These are phyloP conservation scores for Micromonas pusilla DNA, from an alignment of 139 green algal genomes.

Conservation along the genomic window DNA sequence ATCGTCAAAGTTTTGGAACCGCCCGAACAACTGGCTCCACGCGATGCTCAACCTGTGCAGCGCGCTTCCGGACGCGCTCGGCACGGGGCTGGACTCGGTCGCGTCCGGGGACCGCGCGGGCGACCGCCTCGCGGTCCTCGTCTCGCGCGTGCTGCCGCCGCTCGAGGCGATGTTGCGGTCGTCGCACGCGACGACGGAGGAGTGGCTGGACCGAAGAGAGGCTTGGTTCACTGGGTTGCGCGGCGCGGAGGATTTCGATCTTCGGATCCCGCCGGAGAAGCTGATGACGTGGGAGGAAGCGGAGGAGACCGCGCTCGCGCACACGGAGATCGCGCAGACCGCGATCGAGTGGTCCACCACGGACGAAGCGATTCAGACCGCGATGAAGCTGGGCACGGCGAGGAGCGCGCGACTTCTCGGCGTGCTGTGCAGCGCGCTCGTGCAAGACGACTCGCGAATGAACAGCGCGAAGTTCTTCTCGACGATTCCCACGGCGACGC, in stretches of 20 bases:
- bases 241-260: background rate
- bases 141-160: background rate
- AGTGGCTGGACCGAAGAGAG: background rate
- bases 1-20: background rate
- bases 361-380: background rate
- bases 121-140: background rate
- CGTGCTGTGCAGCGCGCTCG: background rate
- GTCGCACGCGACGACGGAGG: background rate
- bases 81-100: background rate
- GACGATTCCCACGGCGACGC: background rate
- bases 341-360: background rate
- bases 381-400: background rate
- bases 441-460: background rate
- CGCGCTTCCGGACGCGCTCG: background rate
- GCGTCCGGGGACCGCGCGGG: background rate
- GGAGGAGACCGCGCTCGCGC: background rate
- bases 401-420: background rate
- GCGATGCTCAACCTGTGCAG: background rate
- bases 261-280: background rate
- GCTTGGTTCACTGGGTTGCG: background rate
- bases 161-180: background rate
- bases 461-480: background rate
- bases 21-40: background rate
- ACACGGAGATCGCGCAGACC: background rate
- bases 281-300: background rate